Base-by-base conservation (phyloP, 305 asterid genomes). In the Solanum hybrid region DNA sequence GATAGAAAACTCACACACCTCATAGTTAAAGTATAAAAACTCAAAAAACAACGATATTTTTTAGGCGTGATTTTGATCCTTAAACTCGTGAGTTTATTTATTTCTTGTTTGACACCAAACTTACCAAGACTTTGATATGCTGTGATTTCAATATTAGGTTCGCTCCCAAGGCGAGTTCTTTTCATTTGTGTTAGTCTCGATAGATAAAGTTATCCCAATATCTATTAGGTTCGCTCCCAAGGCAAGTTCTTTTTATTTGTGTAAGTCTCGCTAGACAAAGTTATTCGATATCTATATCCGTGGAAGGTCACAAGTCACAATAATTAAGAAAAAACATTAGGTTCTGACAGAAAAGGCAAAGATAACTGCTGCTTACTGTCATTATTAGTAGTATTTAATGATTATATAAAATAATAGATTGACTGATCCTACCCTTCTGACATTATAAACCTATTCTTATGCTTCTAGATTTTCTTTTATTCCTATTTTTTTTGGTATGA, bases 211-310 rank as follows among this genome's bases (percentile, higher is more conserved):
- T 34, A 9, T n/a, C 2, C 0, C 51, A 40, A 40, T 40, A 40
- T 11, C 51, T 40, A 40, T 2, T 19, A 19, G 10, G 45, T 19
- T 34, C 1, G 3, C 51, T 10, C 13, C 3, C 2, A 17, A 34
- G 2, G 2, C 0, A 0, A 26, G 10, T 15, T 75, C 1, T 31
- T 76, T 76, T 73, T 2, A 9, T 15, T 77, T 34, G 1, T 19
- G 6, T 0, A 34, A 77, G 0, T 32, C 5, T 34, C 1, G 9
- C 0, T 8, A 8, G 1, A 29, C 7, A 32, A n/a, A 32, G 3
- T 78, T 35, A 10, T 24, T 0, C 0, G 0, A 6, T 35, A 10
- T n/a, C 8, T 35, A 0, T 76, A 35, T 4, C 1, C 2, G 0
- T 4, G 2, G 17, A 3, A 77, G 51, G 17, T 22, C 0, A 4